Evolutionary conservation across 768 basidiomycete genomes (phyloP).

Genomic region (Pulveroboletus sp.): DNA sequence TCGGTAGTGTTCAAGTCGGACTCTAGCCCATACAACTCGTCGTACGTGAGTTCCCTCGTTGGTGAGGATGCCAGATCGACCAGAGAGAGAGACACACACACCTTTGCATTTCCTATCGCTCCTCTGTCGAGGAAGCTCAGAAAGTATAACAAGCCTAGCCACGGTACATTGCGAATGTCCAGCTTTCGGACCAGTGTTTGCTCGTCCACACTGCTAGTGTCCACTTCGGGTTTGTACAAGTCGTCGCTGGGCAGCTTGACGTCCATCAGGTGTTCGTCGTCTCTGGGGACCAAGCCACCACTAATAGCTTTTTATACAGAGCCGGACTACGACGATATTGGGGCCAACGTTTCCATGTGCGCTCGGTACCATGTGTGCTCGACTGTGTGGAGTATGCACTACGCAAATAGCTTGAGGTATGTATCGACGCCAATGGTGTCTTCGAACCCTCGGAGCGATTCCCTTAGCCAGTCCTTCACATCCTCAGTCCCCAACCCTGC

Average conservation of each 20-base stretch:
- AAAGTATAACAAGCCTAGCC: constrained; percentile 69
- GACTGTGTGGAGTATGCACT: too few relatives aligned
- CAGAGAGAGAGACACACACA: constrained; percentile 21
- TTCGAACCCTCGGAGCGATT: constrained; percentile 47
- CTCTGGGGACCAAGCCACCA: background rate
- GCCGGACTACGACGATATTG: background rate
- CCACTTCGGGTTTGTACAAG: constrained; percentile 47
- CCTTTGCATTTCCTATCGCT: constrained; percentile 72
- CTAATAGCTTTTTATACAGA: background rate
- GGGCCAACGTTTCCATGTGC: background rate
- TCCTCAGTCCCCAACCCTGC: constrained; percentile 75
- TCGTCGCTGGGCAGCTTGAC: constrained; percentile 3
- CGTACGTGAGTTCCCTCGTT: background rate
- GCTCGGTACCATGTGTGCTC: too few relatives aligned
- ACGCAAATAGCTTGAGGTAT: constrained; percentile 59
- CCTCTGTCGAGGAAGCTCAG: constrained; percentile 64
- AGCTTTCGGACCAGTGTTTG: constrained; percentile 52
- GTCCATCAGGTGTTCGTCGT: background rate
- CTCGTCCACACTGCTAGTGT: constrained; percentile 51
- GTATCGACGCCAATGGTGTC: constrained; percentile 56
- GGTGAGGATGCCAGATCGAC: background rate
- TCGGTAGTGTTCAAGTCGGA: constrained; percentile 54
- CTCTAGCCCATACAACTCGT: constrained; percentile 56
- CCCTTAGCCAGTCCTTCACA: constrained; percentile 66
- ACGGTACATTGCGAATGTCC: constrained; percentile 67